phyloP scores from a whole-genome alignment of 176 grass and related monocot species.

The Metroxylon sagu region DNA sequence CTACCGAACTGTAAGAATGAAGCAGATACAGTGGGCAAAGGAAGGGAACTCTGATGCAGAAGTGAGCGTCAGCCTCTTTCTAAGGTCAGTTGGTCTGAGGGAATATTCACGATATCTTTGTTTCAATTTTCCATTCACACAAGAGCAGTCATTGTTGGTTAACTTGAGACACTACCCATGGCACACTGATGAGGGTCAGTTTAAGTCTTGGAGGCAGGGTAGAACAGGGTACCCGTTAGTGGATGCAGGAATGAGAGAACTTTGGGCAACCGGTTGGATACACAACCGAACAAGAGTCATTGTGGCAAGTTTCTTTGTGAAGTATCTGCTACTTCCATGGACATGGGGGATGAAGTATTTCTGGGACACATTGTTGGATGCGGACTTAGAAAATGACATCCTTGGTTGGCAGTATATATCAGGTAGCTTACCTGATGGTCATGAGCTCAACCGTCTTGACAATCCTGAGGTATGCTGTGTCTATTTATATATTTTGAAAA shows the following conservation, averaged over 20 bases:
- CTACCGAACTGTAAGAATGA: slow-evolving; percentile 49
- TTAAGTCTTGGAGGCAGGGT: slow-evolving; percentile 87
- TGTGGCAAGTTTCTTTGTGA: slow-evolving; percentile 75
- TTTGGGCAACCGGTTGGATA: slow-evolving; percentile 94
- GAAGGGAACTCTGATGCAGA: slow-evolving; percentile 46
- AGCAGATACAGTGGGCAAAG: slow-evolving; percentile 61
- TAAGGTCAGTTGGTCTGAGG: slow-evolving; percentile 67
- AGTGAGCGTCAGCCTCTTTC: slow-evolving; percentile 60
- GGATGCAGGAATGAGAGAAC: slow-evolving; percentile 96
- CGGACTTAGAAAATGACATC: slow-evolving; percentile 89
- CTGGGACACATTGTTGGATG: slow-evolving; percentile 91
- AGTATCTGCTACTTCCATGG: slow-evolving; percentile 78
- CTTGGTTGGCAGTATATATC: slow-evolving; percentile 98
- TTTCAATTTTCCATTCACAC: slow-evolving; percentile 91
- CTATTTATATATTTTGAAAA: neutral
- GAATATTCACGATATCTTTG: slow-evolving; percentile 94
- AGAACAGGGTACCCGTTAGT: slow-evolving; percentile 88
- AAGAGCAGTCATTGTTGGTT: slow-evolving; percentile 67
- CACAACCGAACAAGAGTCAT: slow-evolving; percentile 85
- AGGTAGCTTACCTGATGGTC: slow-evolving; percentile 89
- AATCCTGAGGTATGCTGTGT: slow-evolving; percentile 60
- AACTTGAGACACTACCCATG: slow-evolving; percentile 90
- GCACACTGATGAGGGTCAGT: slow-evolving; percentile 49
- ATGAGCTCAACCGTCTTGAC: slow-evolving; percentile 75
- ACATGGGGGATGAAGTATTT: slow-evolving; percentile 97